Base-by-base conservation (phyloP, 108 stramenopile species). In the Nannochloropsis gaditana region DNA sequence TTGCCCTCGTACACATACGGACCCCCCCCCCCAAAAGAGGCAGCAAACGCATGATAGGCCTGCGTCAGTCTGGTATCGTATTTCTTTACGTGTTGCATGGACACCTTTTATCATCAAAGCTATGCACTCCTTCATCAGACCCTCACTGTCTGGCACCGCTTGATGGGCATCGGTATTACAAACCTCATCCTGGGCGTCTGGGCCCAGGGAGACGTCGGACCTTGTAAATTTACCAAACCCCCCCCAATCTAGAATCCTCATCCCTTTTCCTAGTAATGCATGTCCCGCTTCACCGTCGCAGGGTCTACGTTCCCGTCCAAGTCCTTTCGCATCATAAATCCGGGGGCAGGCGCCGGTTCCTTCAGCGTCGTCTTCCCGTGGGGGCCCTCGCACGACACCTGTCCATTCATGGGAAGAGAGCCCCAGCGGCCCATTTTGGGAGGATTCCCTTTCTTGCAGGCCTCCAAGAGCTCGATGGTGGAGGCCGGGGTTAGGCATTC, bases 381-480 rank as follows among this genome's bases (percentile, higher is more conserved):
- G 19, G 99, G 99, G 79, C 99, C 99, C 92, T 99, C 99, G 92
- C 98, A 99, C 84, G 93, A 94, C 50, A 98, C 96, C 92, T 99
- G 99, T 86, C 99, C 99, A 91, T 99, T 99, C 96, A 99, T 97
- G 11, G 99, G 98, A 83, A 98, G 91, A 85, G 94, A 95, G 89
- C 99, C 99, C 98, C 98, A 99, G 86, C 94, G 95, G 45, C 97
- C 98, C 94, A 99, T 97, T 17, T 91, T 87, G 44, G 92, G 92
- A 41, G 90, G 90, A 79, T 94, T 92, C 9, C 95, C 96, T 73
- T 90, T 90, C 93, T 96, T 96, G 92, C 97, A 98, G 10, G 94
- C 93, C 83, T 97, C 95, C 87, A 99, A 89, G 17, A 99, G 91
- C 73, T 95, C 95, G 84, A 95, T 91, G 79, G 93, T 96, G 21